These are phyloP conservation scores for Colletotrichum tabaci DNA, from an alignment of 2,329 filamentous ascomycete species.

Conservation along the genomic window DNA sequence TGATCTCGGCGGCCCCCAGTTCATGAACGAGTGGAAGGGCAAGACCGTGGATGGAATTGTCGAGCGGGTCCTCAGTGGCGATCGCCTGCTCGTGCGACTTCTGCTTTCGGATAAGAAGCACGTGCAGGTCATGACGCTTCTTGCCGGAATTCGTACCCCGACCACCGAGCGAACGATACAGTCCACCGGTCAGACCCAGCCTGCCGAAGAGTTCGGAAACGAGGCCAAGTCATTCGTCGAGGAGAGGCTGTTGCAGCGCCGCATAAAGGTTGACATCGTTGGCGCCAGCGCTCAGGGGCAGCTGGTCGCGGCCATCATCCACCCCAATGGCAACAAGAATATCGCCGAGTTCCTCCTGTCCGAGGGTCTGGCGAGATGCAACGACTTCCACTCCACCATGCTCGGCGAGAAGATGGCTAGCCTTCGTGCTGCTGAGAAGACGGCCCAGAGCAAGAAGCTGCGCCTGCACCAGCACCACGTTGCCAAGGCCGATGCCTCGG, in stretches of 20 bases:
- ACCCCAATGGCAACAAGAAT: constrained; percentile 82
- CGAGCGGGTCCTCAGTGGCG: constrained; percentile 91
- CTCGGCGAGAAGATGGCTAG: constrained; percentile 90
- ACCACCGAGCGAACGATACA: constrained; percentile 88
- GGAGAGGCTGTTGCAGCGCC: constrained; percentile 85
- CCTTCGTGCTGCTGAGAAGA: constrained; percentile 88
- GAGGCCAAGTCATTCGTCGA: constrained; percentile 93
- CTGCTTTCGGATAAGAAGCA: constrained; percentile 87
- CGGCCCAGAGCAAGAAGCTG: constrained; percentile 82
- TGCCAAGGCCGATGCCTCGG: constrained; percentile 74
- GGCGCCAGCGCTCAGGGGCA: constrained; percentile 92
- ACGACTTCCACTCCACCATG: constrained; percentile 95
- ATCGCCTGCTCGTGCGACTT: constrained; percentile 88
- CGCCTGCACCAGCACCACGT: constrained; percentile 88
- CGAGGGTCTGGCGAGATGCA: constrained; percentile 91
- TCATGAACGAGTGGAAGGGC: constrained; percentile 88
- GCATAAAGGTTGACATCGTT: constrained; percentile 85
- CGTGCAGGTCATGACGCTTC: constrained; percentile 87
- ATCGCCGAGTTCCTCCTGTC: constrained; percentile 93
- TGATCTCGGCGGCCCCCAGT: constrained; percentile 83
- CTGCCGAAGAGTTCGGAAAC: constrained; percentile 90
- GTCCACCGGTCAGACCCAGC: constrained; percentile 83
- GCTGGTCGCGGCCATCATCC: constrained; percentile 88
- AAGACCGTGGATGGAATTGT: constrained; percentile 88
- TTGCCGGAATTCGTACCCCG: constrained; percentile 91